Evolutionary conservation across 2,329 filamentous ascomycete species (phyloP), one percentile per base, ranked within the genome.

Genomic region (Aspergillus transmontanensis): DNA sequence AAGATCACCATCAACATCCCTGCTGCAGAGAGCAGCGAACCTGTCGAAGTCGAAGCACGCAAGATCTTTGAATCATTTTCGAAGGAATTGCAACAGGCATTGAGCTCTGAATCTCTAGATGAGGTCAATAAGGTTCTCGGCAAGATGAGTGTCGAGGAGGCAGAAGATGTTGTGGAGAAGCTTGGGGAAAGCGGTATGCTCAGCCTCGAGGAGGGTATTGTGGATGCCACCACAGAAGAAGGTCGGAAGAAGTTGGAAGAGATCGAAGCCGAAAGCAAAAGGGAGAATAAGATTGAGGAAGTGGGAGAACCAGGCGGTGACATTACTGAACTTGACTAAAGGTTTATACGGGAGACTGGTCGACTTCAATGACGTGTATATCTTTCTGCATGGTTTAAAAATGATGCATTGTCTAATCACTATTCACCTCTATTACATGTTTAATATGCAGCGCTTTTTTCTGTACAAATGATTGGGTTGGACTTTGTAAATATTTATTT

Each of bases 171-270:
- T 56, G 92, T 97, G 21, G 90, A 89, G 70, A 86, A 93, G 74
- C 81, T 97, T 65, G 88, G 92, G 34, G 86, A 95, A 81, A 93
- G 93, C 19, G 92, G 92, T 43, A 94, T 97, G 83, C 80, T 99
- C 68, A 97, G 92, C 76, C 78, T 99, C 57, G 93, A 98, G 76
- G 89, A 97, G 74, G 89, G 96, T 57, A 93, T 99, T 58, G 96
- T 99, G 69, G 95, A 99, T 80, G 92, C 93, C 1, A 99, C 93
- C 53, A 96, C 94, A 2, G 90, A 93, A 74, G 89, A 95, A 75
- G 94, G 94, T 3, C 86, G 90, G 82, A 87, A 89, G 76, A 89
- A 89, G 74, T 83, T 94, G 71, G 90, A 91, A 80, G 87, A 93
- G 68, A 85, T 96, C 64, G 89, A 93, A 76, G 84, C 85, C 30